Evolutionary conservation across 345 rosid species (phyloP).

Genomic region (Excoecaria cochinchinensis): DNA sequence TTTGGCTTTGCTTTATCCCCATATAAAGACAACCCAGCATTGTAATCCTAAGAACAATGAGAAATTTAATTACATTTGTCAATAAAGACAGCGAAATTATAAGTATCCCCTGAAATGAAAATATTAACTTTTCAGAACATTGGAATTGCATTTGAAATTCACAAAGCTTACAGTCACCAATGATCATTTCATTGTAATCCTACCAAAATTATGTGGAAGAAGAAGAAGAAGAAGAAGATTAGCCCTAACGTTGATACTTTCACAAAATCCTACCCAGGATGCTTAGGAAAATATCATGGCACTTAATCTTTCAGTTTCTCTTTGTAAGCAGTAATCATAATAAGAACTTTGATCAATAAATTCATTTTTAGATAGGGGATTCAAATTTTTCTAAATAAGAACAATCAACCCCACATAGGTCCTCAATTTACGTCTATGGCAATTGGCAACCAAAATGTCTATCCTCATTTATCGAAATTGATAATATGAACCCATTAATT

Average conservation of each 20-base stretch:
- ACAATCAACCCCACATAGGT: neutral
- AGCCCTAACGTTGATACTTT: neutral
- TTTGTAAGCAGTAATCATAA: neutral
- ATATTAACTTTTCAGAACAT: slow-evolving; percentile 11
- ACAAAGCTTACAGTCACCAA: neutral
- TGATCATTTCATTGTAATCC: neutral
- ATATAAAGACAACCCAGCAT: slow-evolving; percentile 76
- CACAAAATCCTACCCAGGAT: neutral
- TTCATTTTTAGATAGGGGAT: neutral
- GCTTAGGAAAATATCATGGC: neutral
- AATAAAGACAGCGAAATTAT: neutral
- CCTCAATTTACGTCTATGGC: neutral
- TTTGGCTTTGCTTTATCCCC: slow-evolving; percentile 91
- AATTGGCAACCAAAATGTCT: neutral
- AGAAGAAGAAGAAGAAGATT: too few species aligned
- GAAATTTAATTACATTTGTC: slow-evolving; percentile 10
- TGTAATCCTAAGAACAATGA: slow-evolving; percentile 54
- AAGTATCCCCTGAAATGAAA: slow-evolving; percentile 3
- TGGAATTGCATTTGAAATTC: neutral
- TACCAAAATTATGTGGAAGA: too few species aligned
- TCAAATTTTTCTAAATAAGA: neutral
- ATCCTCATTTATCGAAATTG: neutral
- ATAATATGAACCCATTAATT: neutral
- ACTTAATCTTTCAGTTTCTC: neutral
- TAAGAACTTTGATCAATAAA: neutral